Evolutionary conservation across 805 yeast genomes (phyloP).

Genomic region (Saccharomycopsis sp.): DNA sequence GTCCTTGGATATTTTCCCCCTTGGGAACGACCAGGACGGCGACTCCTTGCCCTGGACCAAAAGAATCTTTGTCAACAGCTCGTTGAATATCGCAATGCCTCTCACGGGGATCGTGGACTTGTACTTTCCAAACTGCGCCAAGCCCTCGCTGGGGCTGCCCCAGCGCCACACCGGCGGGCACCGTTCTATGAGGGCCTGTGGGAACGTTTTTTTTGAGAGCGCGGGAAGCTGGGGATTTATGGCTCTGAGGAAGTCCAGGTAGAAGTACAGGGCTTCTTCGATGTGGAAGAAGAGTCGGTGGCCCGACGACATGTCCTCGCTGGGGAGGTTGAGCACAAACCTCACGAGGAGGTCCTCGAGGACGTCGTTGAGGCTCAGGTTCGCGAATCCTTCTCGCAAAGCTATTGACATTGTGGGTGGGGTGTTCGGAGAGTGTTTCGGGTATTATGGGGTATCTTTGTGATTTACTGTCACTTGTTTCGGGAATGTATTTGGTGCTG

Average conservation of each 20-base stretch:
- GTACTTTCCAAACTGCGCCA: conserved; percentile 73
- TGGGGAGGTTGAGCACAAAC: conserved; percentile 86
- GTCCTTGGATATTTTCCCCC: conserved; percentile 93
- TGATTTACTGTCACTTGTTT: no score
- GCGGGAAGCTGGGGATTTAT: conserved; percentile 70
- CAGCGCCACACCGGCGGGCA: conserved; percentile 81
- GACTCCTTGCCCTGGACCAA: conserved; percentile 82
- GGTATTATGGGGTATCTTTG: neutral
- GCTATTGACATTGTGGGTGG: conserved; percentile 47
- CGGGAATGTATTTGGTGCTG: no score
- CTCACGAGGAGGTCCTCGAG: conserved; percentile 84
- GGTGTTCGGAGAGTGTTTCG: neutral
- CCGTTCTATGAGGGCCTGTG: conserved; percentile 55
- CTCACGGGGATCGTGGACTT: conserved; percentile 91
- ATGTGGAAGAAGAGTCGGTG: conserved; percentile 83
- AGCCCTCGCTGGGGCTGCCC: conserved; percentile 71
- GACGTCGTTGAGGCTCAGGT: conserved; percentile 63
- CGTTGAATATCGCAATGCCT: conserved; percentile 85
- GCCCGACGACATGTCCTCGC: conserved; percentile 76
- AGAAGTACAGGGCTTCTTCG: conserved; percentile 98
- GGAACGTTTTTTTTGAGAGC: conserved; percentile 70
- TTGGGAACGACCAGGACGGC: conserved; percentile 88
- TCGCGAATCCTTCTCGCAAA: conserved; percentile 47
- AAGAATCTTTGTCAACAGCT: conserved; percentile 58
- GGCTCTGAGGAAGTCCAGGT: conserved; percentile 72